Base-by-base conservation (phyloP, 2,329 filamentous ascomycete species). In the Hymenoscyphus fraxineus region DNA sequence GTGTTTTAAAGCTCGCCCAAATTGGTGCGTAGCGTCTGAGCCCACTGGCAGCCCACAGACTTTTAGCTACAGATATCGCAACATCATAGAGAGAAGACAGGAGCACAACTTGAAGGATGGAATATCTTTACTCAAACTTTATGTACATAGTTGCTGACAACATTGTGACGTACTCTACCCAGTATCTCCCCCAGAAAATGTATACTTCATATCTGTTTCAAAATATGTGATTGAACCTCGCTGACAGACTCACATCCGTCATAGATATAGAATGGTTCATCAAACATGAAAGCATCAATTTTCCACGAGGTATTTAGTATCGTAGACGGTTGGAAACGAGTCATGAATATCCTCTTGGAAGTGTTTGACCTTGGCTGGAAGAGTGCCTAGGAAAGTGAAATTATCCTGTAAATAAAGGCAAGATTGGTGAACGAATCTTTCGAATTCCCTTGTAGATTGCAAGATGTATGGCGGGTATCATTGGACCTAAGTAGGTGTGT, bases 351-450 rank as follows among this genome's bases (percentile, higher is more conserved):
- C 72, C 6, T 73, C 65, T 47, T 79, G 76, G 70, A 89, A 90
- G 27, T 82, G 81, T 2, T 80, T 77, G 1, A 88, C 73, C 0
- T 77, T 82, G 2, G 78, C 75, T 0, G 87, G 87, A 1, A 90
- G 76, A 0, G 76, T 67, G 1, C 84, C 85, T 59, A 89, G 78
- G 73, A 90, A 90, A 1, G 81, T 82, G n/a, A n/a, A n/a, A n/a
- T n/a, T n/a, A 79, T 76, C 22, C 22, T 27, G 73, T 88, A 87
- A 41, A 90, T 75, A 69, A 89, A 89, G 51, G 85, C 81, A 2
- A 90, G 77, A 68, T 90, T 87, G 1, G 83, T 81, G 67, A 90
- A 85, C 65, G 86, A 79, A 69, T 90, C 22, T 27, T 27, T 27
- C 22, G 3, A 27, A 27, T 27, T 27, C 22, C 22, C 1, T 27